These are phyloP conservation scores for Cudoniella acicularis DNA, from an alignment of 495 filamentous ascomycete genomes.

Conservation along the genomic window DNA sequence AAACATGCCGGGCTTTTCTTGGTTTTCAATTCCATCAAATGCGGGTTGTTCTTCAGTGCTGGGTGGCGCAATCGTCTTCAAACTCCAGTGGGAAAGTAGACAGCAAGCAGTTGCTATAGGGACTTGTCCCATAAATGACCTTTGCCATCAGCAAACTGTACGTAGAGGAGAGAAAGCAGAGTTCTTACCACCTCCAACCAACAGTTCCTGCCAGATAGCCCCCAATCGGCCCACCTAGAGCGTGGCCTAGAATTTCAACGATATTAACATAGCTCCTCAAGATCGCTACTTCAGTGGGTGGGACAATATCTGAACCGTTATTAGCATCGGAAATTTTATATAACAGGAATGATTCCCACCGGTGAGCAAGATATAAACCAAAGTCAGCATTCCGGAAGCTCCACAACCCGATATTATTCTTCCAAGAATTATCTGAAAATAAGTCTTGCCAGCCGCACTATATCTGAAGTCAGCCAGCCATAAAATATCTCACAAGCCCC, in stretches of 20 bases:
- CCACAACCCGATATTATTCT: conserved; percentile 56
- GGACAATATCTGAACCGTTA: conserved; percentile 48
- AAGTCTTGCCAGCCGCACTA: conserved; percentile 48
- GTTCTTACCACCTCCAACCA: conserved; percentile 60
- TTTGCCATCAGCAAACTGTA: conserved; percentile 1
- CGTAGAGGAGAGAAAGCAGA: not conserved
- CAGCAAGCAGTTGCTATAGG: conserved; percentile 26
- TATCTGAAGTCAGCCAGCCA: too few relatives aligned
- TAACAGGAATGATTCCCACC: conserved; percentile 33
- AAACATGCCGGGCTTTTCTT: conserved; percentile 29
- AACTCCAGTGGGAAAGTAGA: conserved; percentile 16
- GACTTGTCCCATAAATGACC: conserved; percentile 32
- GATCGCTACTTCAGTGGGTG: conserved; percentile 56
- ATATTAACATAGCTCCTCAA: conserved; percentile 67
- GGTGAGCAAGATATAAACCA: conserved; percentile 60
- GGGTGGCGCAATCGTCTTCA: conserved; percentile 14
- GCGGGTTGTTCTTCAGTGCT: not conserved
- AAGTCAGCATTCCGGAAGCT: conserved; percentile 51
- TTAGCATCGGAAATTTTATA: conserved; percentile 1
- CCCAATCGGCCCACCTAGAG: conserved; percentile 59
- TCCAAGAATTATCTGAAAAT: conserved; percentile 55
- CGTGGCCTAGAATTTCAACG: conserved; percentile 57
- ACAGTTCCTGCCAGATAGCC: conserved; percentile 62
- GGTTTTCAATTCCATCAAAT: not conserved
- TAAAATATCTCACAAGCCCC: too few relatives aligned